A percentile compares a stretch with the other conserved stretches of the same genome.
phyloP scores from a whole-genome alignment of 495 filamentous ascomycete species.

The Amniculicola lignicola region DNA sequence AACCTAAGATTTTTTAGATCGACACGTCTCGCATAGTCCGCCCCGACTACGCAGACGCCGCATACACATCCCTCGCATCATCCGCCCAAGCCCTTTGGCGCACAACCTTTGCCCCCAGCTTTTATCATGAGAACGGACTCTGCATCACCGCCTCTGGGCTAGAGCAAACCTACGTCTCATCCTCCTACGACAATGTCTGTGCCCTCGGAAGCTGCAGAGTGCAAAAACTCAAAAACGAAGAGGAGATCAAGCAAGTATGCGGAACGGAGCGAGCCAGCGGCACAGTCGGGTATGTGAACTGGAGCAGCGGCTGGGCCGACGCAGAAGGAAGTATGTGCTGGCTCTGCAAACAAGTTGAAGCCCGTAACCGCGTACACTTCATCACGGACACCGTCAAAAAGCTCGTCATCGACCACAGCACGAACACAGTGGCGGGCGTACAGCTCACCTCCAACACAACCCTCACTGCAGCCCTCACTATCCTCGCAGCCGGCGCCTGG shows the following conservation, averaged over 20 bases:
- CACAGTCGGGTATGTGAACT: slow-evolving; percentile 76
- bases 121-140: slow-evolving; percentile 75
- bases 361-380: slow-evolving; percentile 61
- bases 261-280: slow-evolving; percentile 54
- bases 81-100: slow-evolving; percentile 72
- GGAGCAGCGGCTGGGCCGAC: slow-evolving; percentile 77
- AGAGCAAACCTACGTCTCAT: slow-evolving; percentile 58
- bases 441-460: slow-evolving; percentile 50
- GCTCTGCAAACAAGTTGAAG: slow-evolving; percentile 52
- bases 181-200: slow-evolving; percentile 63
- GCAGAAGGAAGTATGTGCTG: slow-evolving; percentile 69
- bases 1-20: no score
- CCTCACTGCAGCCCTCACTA: slow-evolving; percentile 65
- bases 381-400: slow-evolving; percentile 58
- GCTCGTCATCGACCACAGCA: slow-evolving; percentile 47
- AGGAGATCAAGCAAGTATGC: slow-evolving; percentile 49
- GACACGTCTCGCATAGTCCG: slow-evolving; percentile 56
- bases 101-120: slow-evolving; percentile 54
- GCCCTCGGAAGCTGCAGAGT: slow-evolving; percentile 37
- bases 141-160: slow-evolving; percentile 58
- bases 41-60: slow-evolving; percentile 58
- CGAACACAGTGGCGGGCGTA: slow-evolving; percentile 50
- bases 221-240: slow-evolving; percentile 39
- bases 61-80: slow-evolving; percentile 61
- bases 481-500: slow-evolving; percentile 88